Evolutionary conservation across 2,329 filamentous ascomycete genomes (phyloP).

Genomic region (Clarireedia monteithiana): DNA sequence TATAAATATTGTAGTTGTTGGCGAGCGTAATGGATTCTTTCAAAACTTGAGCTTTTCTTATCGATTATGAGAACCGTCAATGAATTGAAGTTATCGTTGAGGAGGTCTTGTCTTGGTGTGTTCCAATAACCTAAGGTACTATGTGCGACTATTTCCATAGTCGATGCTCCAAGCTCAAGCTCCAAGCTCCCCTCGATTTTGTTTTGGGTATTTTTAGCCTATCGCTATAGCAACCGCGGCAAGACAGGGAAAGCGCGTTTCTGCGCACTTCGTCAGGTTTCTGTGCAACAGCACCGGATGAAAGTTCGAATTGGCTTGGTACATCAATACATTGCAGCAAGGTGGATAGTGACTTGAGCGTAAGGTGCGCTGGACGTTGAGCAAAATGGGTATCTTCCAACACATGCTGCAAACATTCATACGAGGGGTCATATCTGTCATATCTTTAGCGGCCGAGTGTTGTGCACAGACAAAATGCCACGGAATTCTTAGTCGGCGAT

Average conservation of each 20-base stretch:
- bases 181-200: not conserved
- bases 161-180: too few species aligned
- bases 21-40: conserved; percentile 3
- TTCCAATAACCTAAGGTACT: not conserved
- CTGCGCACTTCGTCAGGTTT: not conserved
- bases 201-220: not conserved
- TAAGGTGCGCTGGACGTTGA: too few species aligned
- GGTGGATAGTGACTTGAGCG: too few species aligned
- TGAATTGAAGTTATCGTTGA: not conserved
- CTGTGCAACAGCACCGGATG: not conserved
- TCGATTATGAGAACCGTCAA: not conserved
- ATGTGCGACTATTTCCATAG: not conserved
- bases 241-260: not conserved
- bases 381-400: too few species aligned
- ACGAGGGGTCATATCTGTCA: too few species aligned
- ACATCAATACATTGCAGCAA: too few species aligned
- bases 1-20: conserved; percentile 5
- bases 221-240: not conserved
- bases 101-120: not conserved
- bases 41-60: not conserved
- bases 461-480: too few species aligned
- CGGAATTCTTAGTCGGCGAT: too few species aligned
- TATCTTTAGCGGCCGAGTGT: too few species aligned
- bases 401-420: too few species aligned
- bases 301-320: not conserved